Evolutionary conservation across 768 basidiomycete genomes (phyloP).

Genomic region (Trametes sanguinea): DNA sequence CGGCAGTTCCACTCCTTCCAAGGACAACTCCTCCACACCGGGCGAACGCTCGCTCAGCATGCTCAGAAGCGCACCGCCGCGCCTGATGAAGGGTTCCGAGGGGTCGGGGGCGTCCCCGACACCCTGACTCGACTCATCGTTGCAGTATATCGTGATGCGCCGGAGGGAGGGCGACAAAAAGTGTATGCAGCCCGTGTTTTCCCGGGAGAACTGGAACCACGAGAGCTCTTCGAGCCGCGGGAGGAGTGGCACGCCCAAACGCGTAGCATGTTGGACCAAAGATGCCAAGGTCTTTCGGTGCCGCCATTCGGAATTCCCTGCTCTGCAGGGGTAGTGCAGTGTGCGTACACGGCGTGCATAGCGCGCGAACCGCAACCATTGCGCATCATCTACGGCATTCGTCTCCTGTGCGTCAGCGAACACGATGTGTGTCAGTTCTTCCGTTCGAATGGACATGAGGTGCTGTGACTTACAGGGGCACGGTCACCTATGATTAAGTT

Average conservation of each 20-base stretch:
- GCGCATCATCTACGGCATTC: not conserved
- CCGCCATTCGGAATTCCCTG: slow-evolving; percentile 1
- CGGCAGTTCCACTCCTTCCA: slow-evolving; percentile 13
- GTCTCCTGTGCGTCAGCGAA: too few relatives aligned
- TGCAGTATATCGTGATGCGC: slow-evolving; percentile 8
- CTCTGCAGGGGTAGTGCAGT: slow-evolving; percentile 12
- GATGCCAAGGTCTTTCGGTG: slow-evolving; percentile 6
- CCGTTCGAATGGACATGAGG: not conserved
- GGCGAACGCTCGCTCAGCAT: slow-evolving; percentile 2
- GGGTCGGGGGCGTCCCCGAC: not conserved
- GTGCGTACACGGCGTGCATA: slow-evolving; percentile 19
- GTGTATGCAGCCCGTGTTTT: slow-evolving; percentile 5
- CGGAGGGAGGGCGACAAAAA: slow-evolving; percentile 13
- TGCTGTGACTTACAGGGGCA: not conserved
- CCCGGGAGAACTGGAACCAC: slow-evolving; percentile 15
- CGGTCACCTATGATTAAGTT: not conserved
- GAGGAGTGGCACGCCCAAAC: slow-evolving; percentile 1
- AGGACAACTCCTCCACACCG: slow-evolving; percentile 8
- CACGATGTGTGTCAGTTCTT: not conserved
- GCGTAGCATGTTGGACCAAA: slow-evolving; percentile 1
- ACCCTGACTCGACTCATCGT: not conserved
- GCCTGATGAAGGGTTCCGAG: not conserved
- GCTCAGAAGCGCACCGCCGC: not conserved
- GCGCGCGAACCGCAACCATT: slow-evolving; percentile 7
- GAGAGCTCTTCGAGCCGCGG: slow-evolving; percentile 18